These are phyloP conservation scores for Chalciporus sp. DNA, from an alignment of 1,284 basidiomycete species.

Conservation along the genomic window DNA sequence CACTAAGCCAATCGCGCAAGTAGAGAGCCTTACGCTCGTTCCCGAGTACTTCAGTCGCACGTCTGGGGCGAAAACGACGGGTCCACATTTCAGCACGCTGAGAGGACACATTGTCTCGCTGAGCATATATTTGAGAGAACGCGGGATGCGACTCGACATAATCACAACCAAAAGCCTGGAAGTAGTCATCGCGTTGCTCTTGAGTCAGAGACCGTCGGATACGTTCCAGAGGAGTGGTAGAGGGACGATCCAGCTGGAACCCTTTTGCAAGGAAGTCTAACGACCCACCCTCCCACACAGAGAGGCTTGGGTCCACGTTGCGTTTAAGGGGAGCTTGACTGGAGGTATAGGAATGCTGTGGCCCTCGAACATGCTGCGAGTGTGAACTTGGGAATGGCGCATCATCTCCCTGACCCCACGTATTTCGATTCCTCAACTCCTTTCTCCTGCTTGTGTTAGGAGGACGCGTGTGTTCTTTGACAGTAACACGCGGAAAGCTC, in stretches of 20 bases:
- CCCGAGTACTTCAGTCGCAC: slow-evolving; percentile 78
- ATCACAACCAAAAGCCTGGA: slow-evolving; percentile 13
- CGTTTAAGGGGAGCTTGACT: slow-evolving; percentile 14
- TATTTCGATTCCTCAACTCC: slow-evolving; percentile 3
- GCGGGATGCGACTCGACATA: slow-evolving; percentile 47
- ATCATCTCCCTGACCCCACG: slow-evolving; percentile 7
- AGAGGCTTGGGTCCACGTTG: not conserved
- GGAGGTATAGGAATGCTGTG: slow-evolving; percentile 40
- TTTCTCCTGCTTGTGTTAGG: slow-evolving; percentile 7
- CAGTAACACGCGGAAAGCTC: slow-evolving; percentile 8
- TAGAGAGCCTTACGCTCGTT: slow-evolving; percentile 77
- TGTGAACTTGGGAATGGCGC: slow-evolving; percentile 53
- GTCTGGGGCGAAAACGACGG: slow-evolving; percentile 76
- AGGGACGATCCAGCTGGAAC: slow-evolving; percentile 1
- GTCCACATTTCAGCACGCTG: slow-evolving; percentile 59
- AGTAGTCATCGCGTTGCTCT: slow-evolving; percentile 21
- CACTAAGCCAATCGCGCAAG: slow-evolving; percentile 81
- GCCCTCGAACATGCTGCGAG: slow-evolving; percentile 66
- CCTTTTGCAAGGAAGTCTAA: slow-evolving; percentile 23
- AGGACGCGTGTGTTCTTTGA: not conserved
- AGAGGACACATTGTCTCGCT: slow-evolving; percentile 7
- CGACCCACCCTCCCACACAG: slow-evolving; percentile 8
- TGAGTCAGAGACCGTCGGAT: slow-evolving; percentile 11
- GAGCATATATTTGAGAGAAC: slow-evolving; percentile 48
- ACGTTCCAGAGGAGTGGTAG: not conserved